Base-by-base conservation (phyloP, 2,329 filamentous ascomycete species). In the Drechslerella stenobrocha region DNA sequence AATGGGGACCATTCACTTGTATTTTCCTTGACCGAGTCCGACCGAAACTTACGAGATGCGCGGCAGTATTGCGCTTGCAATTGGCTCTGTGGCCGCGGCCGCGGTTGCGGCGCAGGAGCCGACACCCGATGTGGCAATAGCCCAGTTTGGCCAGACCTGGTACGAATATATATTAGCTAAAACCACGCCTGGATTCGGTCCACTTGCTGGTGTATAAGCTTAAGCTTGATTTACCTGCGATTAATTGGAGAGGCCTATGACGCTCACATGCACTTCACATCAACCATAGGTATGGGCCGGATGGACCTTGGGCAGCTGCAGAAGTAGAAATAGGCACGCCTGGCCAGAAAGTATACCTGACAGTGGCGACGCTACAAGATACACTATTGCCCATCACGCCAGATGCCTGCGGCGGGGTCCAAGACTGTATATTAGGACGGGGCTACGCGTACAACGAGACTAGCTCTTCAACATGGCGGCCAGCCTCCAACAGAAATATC, bases 241-340 rank as follows among this genome's bases (percentile, higher is more conserved):
- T n/a, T n/a, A n/a, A n/a, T n/a, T n/a, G n/a, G n/a, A n/a, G n/a
- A n/a, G n/a, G n/a, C n/a, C n/a, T n/a, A n/a, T n/a, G n/a, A n/a
- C n/a, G n/a, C n/a, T n/a, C n/a, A n/a, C n/a, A n/a, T n/a, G n/a
- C n/a, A n/a, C n/a, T n/a, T 15, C 40, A 15, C 3, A 30, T 22
- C 4, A 1, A 46, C 15, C 15, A 40, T 28, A 66, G 61, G 61
- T 66, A 60, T 28, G 63, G 63, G 28, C 63, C 63, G 9, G 55
- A 67, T 35, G 63, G 63, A 13, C 63, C 63, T 46, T 67, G 63
- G 63, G 32, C 63, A 2, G 35, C 51, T 9, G 55, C 50, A 24
- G 63, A 67, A 67, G 50, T 67, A 5, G 42, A 53, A 35, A 53
- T 67, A 2, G 63, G 63, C n/a, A 56, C 50, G 7, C 63, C 63